A percentile compares a stretch with the other conserved stretches of the same genome.
These are phyloP conservation scores for Tricholoma saponaceum DNA, from an alignment of 768 basidiomycete genomes.

Conservation along the genomic window DNA sequence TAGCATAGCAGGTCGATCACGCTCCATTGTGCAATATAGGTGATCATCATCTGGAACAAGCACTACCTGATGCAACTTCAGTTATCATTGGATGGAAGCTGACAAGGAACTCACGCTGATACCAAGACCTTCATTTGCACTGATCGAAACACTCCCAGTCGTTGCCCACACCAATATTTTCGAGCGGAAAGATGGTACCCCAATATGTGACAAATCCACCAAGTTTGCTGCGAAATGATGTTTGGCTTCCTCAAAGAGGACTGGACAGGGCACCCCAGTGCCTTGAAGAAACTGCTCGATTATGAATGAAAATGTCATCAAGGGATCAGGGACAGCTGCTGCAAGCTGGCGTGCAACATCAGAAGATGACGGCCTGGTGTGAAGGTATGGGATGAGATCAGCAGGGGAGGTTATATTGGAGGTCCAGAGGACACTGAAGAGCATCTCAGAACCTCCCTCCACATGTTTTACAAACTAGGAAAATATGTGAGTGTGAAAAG, in stretches of 20 bases:
- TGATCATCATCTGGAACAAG: background rate
- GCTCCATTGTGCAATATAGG: background rate
- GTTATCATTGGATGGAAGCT: background rate
- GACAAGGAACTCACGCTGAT: background rate
- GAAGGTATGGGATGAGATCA: background rate
- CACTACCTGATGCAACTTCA: background rate
- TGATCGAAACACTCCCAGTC: slow-evolving; percentile 1
- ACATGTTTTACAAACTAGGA: background rate
- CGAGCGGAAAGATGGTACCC: background rate
- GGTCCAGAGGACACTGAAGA: slow-evolving; percentile 4
- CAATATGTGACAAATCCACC: background rate
- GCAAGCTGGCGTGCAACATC: background rate
- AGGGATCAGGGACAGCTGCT: background rate
- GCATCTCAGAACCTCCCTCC: slow-evolving; percentile 3
- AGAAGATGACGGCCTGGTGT: background rate
- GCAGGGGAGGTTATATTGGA: slow-evolving; percentile 1
- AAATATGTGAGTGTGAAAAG: background rate
- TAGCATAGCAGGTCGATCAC: background rate
- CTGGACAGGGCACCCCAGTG: background rate
- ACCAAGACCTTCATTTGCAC: background rate
- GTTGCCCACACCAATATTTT: slow-evolving; percentile 4
- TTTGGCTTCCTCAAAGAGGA: background rate
- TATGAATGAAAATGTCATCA: background rate
- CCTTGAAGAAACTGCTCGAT: background rate
- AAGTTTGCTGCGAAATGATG: background rate